Evolutionary conservation across 495 filamentous ascomycete species (phyloP).

Genomic region (Penicillium cataractarum): DNA sequence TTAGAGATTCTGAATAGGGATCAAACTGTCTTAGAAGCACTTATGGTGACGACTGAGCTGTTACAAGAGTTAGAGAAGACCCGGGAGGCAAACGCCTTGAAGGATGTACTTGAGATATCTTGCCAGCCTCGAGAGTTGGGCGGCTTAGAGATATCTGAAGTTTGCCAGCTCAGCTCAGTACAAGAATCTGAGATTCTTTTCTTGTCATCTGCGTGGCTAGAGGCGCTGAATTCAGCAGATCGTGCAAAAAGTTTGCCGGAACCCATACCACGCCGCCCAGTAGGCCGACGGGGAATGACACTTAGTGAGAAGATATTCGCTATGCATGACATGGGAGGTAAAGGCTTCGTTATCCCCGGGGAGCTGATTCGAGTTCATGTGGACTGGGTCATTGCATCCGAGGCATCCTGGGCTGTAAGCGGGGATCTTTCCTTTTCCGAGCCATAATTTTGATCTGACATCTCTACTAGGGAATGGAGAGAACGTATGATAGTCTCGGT

Average conservation of each 20-base stretch:
- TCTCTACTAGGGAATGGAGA: constrained; percentile 39
- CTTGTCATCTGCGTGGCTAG: background rate
- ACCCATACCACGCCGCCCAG: background rate
- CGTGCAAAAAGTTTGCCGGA: background rate
- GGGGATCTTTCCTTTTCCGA: background rate
- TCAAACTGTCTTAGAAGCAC: background rate
- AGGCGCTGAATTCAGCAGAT: background rate
- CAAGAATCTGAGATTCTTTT: background rate
- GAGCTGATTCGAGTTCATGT: constrained; percentile 43
- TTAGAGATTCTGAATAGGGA: background rate
- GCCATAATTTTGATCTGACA: background rate
- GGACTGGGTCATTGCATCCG: constrained; percentile 49
- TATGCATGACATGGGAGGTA: constrained; percentile 36
- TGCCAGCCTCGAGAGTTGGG: background rate
- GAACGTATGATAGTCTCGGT: constrained; percentile 37
- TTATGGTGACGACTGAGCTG: background rate
- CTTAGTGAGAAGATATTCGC: constrained; percentile 49
- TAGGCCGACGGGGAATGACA: constrained; percentile 36
- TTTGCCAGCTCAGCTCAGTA: background rate
- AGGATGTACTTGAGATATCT: background rate
- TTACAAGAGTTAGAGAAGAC: background rate
- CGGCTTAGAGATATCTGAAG: background rate
- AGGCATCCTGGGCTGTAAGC: constrained; percentile 43
- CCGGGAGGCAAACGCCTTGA: background rate
- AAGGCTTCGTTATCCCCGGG: constrained; percentile 38